Percentiles rank a stretch among this genome's conserved stretches.
Evolutionary conservation across 495 filamentous ascomycete species (phyloP).

Genomic region (Tetracladium marchalianum): DNA sequence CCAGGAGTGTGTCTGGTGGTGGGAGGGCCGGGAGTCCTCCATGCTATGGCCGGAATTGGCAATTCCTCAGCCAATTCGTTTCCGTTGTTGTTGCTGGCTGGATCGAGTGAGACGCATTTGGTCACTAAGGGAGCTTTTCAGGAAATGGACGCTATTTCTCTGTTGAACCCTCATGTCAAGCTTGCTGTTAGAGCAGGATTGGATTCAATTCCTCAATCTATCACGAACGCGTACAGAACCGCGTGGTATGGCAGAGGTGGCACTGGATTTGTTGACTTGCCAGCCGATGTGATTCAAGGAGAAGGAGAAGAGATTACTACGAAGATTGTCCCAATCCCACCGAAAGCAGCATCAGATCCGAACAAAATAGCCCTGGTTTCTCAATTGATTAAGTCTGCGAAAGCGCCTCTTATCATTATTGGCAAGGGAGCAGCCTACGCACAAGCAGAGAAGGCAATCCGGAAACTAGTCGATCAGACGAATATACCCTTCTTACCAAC

Average conservation of each 20-base stretch:
- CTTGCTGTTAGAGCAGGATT: constrained; percentile 40
- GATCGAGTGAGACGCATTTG: constrained; percentile 44
- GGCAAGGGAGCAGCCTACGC: constrained; percentile 56
- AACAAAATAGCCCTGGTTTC: constrained; percentile 33
- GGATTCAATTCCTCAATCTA: constrained; percentile 38
- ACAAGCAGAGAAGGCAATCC: constrained; percentile 37
- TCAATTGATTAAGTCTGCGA: constrained; percentile 37
- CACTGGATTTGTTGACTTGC: constrained; percentile 49
- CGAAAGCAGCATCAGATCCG: constrained; percentile 33
- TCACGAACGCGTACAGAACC: constrained; percentile 44
- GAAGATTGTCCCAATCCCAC: constrained; percentile 26
- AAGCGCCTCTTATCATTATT: constrained; percentile 46
- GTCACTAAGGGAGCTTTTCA: constrained; percentile 51
- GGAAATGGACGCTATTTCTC: constrained; percentile 48
- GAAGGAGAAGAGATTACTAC: constrained; percentile 14
- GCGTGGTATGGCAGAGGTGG: constrained; percentile 51
- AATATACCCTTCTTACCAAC: constrained; percentile 51
- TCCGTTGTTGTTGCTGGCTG: constrained; percentile 49
- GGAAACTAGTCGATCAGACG: constrained; percentile 38
- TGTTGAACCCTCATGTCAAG: constrained; percentile 51
- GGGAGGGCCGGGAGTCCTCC: constrained; percentile 54
- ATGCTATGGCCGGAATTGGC: constrained; percentile 52
- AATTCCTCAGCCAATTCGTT: constrained; percentile 49
- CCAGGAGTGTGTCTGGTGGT: constrained; percentile 56
- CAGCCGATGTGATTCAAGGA: constrained; percentile 51